Evolutionary conservation across 805 yeast genomes (phyloP).

Genomic region (Jamesozyma gamospora): DNA sequence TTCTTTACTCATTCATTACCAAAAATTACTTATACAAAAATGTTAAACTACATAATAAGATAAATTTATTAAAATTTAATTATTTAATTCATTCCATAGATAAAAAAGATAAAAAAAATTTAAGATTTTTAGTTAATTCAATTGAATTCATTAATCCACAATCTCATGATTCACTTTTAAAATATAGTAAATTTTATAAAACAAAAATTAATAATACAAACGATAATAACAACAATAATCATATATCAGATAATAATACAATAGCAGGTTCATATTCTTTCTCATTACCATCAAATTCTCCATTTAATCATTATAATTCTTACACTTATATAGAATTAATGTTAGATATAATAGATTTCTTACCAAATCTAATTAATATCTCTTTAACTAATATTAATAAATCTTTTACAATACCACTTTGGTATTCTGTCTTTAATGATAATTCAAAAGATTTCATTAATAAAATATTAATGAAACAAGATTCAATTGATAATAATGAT

Average conservation of each 20-base stretch:
- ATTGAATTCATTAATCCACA: slow-evolving; percentile 25
- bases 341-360: slow-evolving; percentile 36
- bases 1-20: slow-evolving; percentile 18
- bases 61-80: slow-evolving; percentile 22
- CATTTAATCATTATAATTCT: slow-evolving; percentile 8
- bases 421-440: slow-evolving; percentile 29
- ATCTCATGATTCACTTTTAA: slow-evolving; percentile 27
- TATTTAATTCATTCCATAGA: slow-evolving; percentile 24
- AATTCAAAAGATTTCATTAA: slow-evolving; percentile 27
- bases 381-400: slow-evolving; percentile 40
- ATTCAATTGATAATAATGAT: slow-evolving; percentile 25
- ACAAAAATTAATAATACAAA: slow-evolving; percentile 8
- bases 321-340: slow-evolving; percentile 30
- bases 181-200: slow-evolving; percentile 23
- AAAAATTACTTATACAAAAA: slow-evolving; percentile 21
- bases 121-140: slow-evolving; percentile 20
- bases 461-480: slow-evolving; percentile 26
- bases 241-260: not conserved
- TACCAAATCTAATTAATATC: slow-evolving; percentile 38
- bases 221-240: slow-evolving; percentile 19
- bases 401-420: slow-evolving; percentile 42
- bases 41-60: slow-evolving; percentile 18
- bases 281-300: not conserved
- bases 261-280: not conserved
- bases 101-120: slow-evolving; percentile 18